Percentiles rank a stretch among this genome's conserved stretches.
Evolutionary conservation across 805 yeast species (phyloP).

Genomic region (Candida ulmi): DNA sequence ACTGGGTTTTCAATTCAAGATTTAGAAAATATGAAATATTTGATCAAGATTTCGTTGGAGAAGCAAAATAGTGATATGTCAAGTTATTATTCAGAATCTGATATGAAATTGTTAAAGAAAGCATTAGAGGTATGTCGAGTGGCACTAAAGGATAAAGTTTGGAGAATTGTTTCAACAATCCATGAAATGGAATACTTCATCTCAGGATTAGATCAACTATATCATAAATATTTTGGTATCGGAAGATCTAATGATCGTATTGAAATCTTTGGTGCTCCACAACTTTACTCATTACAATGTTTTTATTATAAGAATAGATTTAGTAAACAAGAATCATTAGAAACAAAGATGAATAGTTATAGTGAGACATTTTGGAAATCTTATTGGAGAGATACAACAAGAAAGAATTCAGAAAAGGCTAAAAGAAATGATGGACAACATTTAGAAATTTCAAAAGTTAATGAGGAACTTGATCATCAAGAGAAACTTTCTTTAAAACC

Average conservation of each 20-base stretch:
- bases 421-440: slow-evolving; percentile 31
- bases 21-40: slow-evolving; percentile 43
- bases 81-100: slow-evolving; percentile 29
- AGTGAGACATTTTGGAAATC: slow-evolving; percentile 45
- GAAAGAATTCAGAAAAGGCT: slow-evolving; percentile 31
- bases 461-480: slow-evolving; percentile 18
- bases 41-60: slow-evolving; percentile 41
- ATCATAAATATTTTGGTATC: slow-evolving; percentile 37
- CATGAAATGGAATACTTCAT: slow-evolving; percentile 66
- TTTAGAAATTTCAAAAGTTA: slow-evolving; percentile 23
- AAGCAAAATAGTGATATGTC: slow-evolving; percentile 26
- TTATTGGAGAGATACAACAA: slow-evolving; percentile 43
- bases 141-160: slow-evolving; percentile 47
- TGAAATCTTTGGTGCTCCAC: slow-evolving; percentile 57
- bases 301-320: slow-evolving; percentile 50
- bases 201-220: slow-evolving; percentile 35
- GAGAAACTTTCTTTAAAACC: slow-evolving; percentile 12
- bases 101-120: slow-evolving; percentile 34
- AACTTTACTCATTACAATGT: slow-evolving; percentile 43
- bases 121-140: slow-evolving; percentile 40
- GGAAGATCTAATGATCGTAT: slow-evolving; percentile 28
- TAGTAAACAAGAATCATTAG: slow-evolving; percentile 26
- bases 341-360: slow-evolving; percentile 26
- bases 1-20: slow-evolving; percentile 62
- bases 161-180: slow-evolving; percentile 51